Evolutionary conservation across 2,329 filamentous ascomycete genomes (phyloP), one percentile per base, ranked within the genome.

Genomic region (Trichoderma oligosporum): DNA sequence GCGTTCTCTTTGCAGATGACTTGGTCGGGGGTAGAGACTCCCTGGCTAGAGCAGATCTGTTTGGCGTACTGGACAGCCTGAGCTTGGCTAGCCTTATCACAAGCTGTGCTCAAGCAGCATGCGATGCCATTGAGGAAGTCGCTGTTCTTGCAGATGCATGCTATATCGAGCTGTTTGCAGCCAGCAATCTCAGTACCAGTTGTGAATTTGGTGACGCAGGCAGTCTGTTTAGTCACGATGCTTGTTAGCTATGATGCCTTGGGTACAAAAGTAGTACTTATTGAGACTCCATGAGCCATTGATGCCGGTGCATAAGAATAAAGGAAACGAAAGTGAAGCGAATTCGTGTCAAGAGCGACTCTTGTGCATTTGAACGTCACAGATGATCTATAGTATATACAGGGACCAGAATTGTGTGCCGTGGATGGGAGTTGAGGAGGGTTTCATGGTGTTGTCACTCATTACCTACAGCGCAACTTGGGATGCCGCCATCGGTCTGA

Each of bases 111-210:
- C 49, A 77, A 67, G 62, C 75, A 77, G 70, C 75, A 77, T 51
- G 74, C 72, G 46, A 77, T 74, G 61, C 62, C 63, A 60, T 64
- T 60, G 56, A 77, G 67, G 69, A 77, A 76, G 41, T 67, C 55
- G 45, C 62, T 46, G 68, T 75, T 75, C 64, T 63, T 65, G 70
- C 75, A 77, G 64, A 77, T 68, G 66, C 75, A 77, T 53, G 61
- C 65, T 58, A 74, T 66, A 66, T 76, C 72, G 63, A 73, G 61
- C 42, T 65, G 59, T 25, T 63, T 64, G 66, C 75, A 77, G 61
- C 70, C 73, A 49, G 67, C 73, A 53, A 77, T 72, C 36, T 62
- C 61, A 18, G 54, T 62, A 41, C 70, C 70, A 22, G 61, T 64
- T 24, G 70, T 71, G 65, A 66, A 72, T 47, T 70, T 53, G 60